A percentile compares a stretch with the other conserved stretches of the same genome.
Evolutionary conservation across 345 rosid genomes (phyloP).

Genomic region (Isatis tinctoria): DNA sequence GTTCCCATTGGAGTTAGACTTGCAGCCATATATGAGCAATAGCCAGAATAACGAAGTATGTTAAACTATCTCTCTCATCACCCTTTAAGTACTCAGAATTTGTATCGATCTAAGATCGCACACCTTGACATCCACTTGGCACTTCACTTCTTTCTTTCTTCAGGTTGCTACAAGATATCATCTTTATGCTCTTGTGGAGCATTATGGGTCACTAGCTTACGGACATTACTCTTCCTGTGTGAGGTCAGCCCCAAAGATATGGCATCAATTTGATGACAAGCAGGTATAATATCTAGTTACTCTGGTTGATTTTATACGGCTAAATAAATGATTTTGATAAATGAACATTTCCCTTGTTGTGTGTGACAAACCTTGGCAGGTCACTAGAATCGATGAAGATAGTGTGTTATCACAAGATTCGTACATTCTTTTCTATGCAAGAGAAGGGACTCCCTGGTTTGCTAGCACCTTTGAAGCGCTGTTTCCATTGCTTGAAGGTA

Average conservation of each 20-base stretch:
- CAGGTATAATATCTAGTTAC: slow-evolving; percentile 37
- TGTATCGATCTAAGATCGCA: neutral
- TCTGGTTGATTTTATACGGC: neutral
- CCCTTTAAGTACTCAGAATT: neutral
- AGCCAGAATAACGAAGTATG: slow-evolving; percentile 41
- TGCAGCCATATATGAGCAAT: slow-evolving; percentile 52
- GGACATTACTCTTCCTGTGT: slow-evolving; percentile 76
- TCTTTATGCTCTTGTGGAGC: slow-evolving; percentile 78
- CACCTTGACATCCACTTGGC: neutral
- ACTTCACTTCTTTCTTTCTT: neutral
- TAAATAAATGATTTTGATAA: neutral
- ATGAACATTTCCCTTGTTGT: neutral
- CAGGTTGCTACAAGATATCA: slow-evolving; percentile 57
- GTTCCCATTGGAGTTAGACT: slow-evolving; percentile 79
- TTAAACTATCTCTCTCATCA: neutral
- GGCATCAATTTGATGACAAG: slow-evolving; percentile 71
- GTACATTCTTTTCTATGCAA: slow-evolving; percentile 78
- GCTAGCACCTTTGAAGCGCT: slow-evolving; percentile 44
- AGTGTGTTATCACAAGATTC: slow-evolving; percentile 65
- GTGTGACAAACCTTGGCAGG: slow-evolving; percentile 41
- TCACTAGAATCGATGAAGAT: slow-evolving; percentile 45
- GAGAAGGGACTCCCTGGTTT: slow-evolving; percentile 71
- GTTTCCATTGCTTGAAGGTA: slow-evolving; percentile 21
- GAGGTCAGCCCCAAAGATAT: slow-evolving; percentile 60
- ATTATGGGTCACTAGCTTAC: slow-evolving; percentile 52